Percentiles rank a stretch among this genome's conserved stretches.
These are phyloP conservation scores for Fusarium agapanthi DNA, from an alignment of 2,329 filamentous ascomycete species.

Conservation along the genomic window DNA sequence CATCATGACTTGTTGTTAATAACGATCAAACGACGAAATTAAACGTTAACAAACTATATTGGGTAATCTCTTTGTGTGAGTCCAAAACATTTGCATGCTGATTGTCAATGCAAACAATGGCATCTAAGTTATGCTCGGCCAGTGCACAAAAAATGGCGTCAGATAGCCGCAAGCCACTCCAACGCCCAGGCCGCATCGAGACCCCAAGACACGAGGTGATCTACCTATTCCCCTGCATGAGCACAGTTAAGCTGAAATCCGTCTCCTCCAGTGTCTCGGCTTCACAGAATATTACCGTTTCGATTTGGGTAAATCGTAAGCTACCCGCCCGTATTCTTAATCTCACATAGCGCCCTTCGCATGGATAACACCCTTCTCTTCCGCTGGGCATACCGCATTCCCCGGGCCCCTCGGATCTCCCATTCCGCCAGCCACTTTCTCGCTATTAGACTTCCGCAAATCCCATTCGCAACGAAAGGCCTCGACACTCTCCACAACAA, in stretches of 20 bases:
- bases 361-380: not conserved
- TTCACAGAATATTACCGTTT: not conserved
- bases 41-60: not conserved
- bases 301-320: not conserved
- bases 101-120: not conserved
- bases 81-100: not conserved
- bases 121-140: not conserved
- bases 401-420: not conserved
- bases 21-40: not conserved
- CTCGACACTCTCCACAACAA: slow-evolving; percentile 5
- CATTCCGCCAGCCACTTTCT: not conserved
- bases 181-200: slow-evolving; percentile 18
- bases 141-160: not conserved
- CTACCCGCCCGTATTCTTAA: not conserved
- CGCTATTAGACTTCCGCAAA: not conserved
- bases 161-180: slow-evolving; percentile 26
- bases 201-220: slow-evolving; percentile 13
- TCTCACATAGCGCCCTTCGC: not conserved
- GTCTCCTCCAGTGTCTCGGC: not conserved
- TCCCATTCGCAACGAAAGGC: not conserved
- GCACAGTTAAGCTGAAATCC: not conserved
- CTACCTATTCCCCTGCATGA: not conserved
- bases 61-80: not conserved
- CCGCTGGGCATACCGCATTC: not conserved
- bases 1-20: not conserved